phyloP scores from a whole-genome alignment of 78 protist genomes.

The slime mould (Dictyostelium discoideum) region DNA sequence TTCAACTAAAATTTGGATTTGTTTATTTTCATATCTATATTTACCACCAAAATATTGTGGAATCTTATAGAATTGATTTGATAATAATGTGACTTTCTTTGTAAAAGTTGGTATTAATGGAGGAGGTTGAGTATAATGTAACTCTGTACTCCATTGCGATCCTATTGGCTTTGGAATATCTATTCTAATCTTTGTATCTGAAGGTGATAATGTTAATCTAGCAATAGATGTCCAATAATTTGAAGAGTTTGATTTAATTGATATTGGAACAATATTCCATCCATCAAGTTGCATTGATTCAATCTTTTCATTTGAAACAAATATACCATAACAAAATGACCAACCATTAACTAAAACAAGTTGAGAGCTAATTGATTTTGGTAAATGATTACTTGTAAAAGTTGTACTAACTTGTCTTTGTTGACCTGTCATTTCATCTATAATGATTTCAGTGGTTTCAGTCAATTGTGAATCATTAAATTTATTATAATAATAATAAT shows the following conservation, averaged over 20 bases:
- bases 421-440: not conserved
- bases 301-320: not conserved
- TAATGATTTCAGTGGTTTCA: not conserved
- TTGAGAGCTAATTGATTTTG: not conserved
- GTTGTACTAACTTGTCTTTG: not conserved
- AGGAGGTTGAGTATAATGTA: not conserved
- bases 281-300: not conserved
- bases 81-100: not conserved
- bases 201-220: not conserved
- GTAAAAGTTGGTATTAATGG: not conserved
- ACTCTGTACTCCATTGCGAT: not conserved
- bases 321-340: not conserved
- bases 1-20: not conserved
- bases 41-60: not conserved
- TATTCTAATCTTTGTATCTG: not conserved
- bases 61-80: not conserved
- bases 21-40: not conserved
- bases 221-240: not conserved
- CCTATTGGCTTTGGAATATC: not conserved
- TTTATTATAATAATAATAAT: conserved; percentile 2
- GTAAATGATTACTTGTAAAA: not conserved
- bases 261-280: not conserved
- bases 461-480: not conserved
- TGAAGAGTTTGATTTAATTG: not conserved
- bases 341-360: not conserved